These are phyloP conservation scores for Vitellaria paradoxa DNA, from an alignment of 179 eudicot genomes.

Conservation along the genomic window DNA sequence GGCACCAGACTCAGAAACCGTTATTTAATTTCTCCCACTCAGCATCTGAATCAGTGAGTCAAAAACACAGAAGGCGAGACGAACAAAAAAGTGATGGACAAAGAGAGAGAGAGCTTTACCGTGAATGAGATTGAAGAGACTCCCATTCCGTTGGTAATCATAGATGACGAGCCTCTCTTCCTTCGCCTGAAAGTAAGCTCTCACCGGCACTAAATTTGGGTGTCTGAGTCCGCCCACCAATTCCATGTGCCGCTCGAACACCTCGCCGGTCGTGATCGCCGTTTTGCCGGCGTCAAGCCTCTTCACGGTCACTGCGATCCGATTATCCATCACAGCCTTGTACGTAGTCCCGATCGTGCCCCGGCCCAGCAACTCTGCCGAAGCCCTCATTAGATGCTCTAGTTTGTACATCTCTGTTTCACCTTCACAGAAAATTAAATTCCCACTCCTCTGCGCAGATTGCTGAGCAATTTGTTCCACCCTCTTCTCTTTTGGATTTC, in stretches of 20 bases:
- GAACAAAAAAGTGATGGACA: too few species aligned
- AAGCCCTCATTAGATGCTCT: constrained; percentile 85
- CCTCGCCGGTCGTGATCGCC: constrained; percentile 44
- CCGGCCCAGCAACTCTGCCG: constrained; percentile 90
- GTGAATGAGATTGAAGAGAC: constrained; percentile 82
- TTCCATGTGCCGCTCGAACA: constrained; percentile 69
- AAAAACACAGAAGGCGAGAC: neutral
- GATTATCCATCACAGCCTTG: constrained; percentile 72
- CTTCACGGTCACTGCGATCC: constrained; percentile 68
- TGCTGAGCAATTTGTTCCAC: constrained; percentile 10
- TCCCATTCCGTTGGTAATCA: constrained; percentile 90
- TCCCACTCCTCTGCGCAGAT: constrained; percentile 38
- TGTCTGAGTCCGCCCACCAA: constrained; percentile 65
- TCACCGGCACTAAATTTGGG: constrained; percentile 79
- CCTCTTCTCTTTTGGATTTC: constrained; percentile 28
- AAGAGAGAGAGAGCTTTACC: constrained; percentile 34
- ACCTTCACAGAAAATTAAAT: constrained; percentile 55
- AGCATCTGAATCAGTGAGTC: constrained; percentile 6
- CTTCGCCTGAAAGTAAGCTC: constrained; percentile 79
- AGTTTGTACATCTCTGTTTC: constrained; percentile 47
- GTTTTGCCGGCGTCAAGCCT: constrained; percentile 69
- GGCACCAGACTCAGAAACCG: too few species aligned
- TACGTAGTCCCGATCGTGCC: constrained; percentile 87
- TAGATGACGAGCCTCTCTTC: constrained; percentile 70
- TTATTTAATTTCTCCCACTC: neutral